These are phyloP conservation scores for Thelonectria discophora DNA, from an alignment of 2,329 filamentous ascomycete species.

Conservation along the genomic window DNA sequence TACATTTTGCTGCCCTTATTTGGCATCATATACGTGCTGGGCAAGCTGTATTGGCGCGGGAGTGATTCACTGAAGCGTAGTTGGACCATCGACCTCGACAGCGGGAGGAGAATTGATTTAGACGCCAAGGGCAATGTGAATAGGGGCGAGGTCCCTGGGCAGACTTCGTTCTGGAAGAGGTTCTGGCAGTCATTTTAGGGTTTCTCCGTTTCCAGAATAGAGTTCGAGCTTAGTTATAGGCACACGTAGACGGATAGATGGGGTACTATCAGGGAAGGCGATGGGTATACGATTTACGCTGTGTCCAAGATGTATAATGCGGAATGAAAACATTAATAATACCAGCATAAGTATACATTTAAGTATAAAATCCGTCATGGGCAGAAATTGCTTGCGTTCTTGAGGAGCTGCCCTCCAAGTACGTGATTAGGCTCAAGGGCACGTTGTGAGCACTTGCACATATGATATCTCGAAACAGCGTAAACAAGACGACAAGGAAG, in stretches of 20 bases:
- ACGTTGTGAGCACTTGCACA: no score
- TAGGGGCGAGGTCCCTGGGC: conserved; percentile 43
- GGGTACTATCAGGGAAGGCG: not conserved
- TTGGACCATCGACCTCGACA: conserved; percentile 65
- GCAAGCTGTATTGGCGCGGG: conserved; percentile 61
- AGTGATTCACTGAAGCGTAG: conserved; percentile 60
- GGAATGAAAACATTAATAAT: not conserved
- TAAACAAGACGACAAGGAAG: no score
- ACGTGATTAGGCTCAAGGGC: no score
- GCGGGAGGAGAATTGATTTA: conserved; percentile 63
- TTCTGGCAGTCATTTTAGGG: conserved; percentile 53
- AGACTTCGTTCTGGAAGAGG: conserved; percentile 54
- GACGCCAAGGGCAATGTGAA: conserved; percentile 53
- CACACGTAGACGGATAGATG: not conserved
- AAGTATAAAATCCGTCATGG: no score
- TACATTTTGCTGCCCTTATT: conserved; percentile 71
- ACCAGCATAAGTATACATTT: not conserved
- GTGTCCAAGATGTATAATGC: not conserved
- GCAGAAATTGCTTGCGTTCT: no score
- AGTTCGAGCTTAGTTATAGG: not conserved
- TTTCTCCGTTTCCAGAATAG: not conserved
- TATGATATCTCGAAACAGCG: no score
- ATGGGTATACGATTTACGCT: not conserved
- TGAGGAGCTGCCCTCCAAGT: no score
- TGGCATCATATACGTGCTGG: conserved; percentile 62